Evolutionary conservation across 2,329 filamentous ascomycete species (phyloP).

Genomic region (Knufia petricola): DNA sequence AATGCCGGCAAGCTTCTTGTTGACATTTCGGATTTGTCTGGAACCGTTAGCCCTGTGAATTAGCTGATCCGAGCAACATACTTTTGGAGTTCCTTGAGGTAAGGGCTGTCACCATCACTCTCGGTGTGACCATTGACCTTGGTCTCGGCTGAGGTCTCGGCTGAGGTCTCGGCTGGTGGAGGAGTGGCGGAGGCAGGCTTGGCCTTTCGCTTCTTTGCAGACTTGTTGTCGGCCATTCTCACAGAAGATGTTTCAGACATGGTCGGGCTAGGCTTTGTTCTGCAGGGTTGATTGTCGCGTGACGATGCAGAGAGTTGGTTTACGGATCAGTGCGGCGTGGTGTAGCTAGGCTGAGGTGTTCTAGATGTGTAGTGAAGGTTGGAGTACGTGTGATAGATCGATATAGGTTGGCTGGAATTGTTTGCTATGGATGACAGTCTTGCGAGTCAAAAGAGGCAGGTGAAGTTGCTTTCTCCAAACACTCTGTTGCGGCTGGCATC

Average conservation of each 20-base stretch:
- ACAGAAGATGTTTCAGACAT: constrained; percentile 17
- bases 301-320: background rate
- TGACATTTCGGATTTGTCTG: constrained; percentile 82
- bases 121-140: constrained; percentile 29
- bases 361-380: background rate
- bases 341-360: background rate
- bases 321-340: background rate
- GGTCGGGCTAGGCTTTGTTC: background rate
- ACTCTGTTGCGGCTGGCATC: background rate
- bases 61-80: constrained; percentile 38
- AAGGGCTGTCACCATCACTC: constrained; percentile 60
- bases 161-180: constrained; percentile 35
- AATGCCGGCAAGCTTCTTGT: constrained; percentile 74
- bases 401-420: background rate
- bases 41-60: background rate
- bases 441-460: background rate
- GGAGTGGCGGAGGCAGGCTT: constrained; percentile 40
- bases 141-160: constrained; percentile 35
- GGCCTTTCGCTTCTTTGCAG: constrained; percentile 54
- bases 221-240: constrained; percentile 46
- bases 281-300: background rate
- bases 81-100: constrained; percentile 87
- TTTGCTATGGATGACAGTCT: background rate
- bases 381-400: background rate
- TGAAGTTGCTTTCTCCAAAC: background rate